Evolutionary conservation across 2,329 filamentous ascomycete genomes (phyloP), one percentile per base, ranked within the genome.

Genomic region (Pseudogymnoascus destructans): DNA sequence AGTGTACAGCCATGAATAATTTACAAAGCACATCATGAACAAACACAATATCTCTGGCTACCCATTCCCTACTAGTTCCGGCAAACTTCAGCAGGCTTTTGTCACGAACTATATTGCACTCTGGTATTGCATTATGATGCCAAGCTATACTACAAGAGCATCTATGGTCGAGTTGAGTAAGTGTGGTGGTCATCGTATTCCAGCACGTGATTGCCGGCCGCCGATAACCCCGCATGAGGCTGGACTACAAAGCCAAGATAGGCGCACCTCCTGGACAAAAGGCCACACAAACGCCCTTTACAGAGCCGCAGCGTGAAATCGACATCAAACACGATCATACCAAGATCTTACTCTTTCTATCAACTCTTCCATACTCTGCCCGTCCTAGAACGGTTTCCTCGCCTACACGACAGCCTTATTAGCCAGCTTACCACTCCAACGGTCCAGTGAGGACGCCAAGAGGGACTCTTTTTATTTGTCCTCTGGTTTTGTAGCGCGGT

Each of bases 161-260:
- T 25, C 11, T 49, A 23, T 11, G 23, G 2, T 49, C n/a, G 1
- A 27, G 23, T 17, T 30, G 42, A 30, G 42, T 49, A 49, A 49
- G n/a, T 17, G 4, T 27, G n/a, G 42, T 8, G n/a, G 23, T 17
- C 42, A 17, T 49, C 23, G 5, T 30, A 49, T 17, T 9, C 13
- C 5, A 6, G 42, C 42, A 49, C 42, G 42, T 49, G 42, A 49
- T 49, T 49, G 42, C 27, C 23, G 23, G 23, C 42, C 23, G 23
- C 23, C 42, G 42, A 17, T 49, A 27, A 49, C 42, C 42, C 42
- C 42, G 42, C 42, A 49, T 49, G 42, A 49, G 42, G 42, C 42
- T 49, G 42, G 42, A 23, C 21, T 46, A 46, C 21, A 21, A 27
- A 15, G 42, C 42, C 23, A 27, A 9, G 42, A 27, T 49, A 17